These are phyloP conservation scores for Sporothrix inflata DNA, from an alignment of 2,329 filamentous ascomycete species.

Conservation along the genomic window DNA sequence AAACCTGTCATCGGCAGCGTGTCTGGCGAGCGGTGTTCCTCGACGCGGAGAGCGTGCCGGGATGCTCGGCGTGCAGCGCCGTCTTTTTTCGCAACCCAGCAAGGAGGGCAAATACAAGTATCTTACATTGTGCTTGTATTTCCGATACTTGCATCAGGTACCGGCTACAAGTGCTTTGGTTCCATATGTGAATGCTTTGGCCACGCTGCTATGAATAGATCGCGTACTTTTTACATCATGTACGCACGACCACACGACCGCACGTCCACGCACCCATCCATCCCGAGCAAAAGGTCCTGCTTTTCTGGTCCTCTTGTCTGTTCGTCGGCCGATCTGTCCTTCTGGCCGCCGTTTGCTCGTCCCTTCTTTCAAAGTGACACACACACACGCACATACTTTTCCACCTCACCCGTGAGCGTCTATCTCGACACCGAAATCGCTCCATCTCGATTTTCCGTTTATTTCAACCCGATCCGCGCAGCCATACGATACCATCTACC, in stretches of 20 bases:
- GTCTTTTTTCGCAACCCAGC: background rate
- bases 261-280: constrained; percentile 2
- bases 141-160: background rate
- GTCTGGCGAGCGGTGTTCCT: background rate
- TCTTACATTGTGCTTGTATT: background rate
- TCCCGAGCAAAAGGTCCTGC: constrained; percentile 11
- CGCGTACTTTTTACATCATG: background rate
- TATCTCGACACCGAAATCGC: background rate
- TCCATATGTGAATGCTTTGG: background rate
- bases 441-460: background rate
- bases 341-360: constrained; percentile 5
- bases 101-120: background rate
- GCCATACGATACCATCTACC: background rate
- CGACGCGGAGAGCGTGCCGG: constrained; percentile 12
- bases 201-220: background rate
- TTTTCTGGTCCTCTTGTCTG: constrained; percentile 14
- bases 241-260: background rate
- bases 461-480: background rate
- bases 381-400: background rate
- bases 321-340: constrained; percentile 16
- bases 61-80: background rate
- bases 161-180: background rate
- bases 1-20: constrained; percentile 7
- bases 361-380: background rate
- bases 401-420: background rate